A percentile compares a stretch with the other conserved stretches of the same genome.
Conservation (phyloP, 805 yeast genomes). For the Starmerella asiatica region DNA sequence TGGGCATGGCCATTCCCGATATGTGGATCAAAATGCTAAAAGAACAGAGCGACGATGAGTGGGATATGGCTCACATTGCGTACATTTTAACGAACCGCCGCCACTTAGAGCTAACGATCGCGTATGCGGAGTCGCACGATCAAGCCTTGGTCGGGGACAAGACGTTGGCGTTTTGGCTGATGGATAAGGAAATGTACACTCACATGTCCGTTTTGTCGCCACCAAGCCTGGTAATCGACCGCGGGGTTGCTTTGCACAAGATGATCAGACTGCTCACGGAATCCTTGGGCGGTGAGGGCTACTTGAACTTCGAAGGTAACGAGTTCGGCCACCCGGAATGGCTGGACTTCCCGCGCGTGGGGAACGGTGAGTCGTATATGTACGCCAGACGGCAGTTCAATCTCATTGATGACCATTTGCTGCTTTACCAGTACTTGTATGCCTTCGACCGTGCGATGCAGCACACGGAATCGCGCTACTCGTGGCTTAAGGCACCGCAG, state of each 20-base stretch:
- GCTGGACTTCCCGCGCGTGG: conserved; percentile 91
- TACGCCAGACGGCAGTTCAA: conserved; percentile 94
- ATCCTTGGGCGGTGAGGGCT: conserved; percentile 92
- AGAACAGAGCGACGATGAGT: conserved; percentile 70
- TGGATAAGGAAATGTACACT: conserved; percentile 98
- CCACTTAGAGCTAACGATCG: conserved; percentile 74
- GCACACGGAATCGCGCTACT: conserved; percentile 50
- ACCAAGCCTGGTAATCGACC: conserved; percentile 63
- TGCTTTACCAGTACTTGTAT: conserved; percentile 67
- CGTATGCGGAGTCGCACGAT: conserved; percentile 91
- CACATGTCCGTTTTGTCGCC: conserved; percentile 72
- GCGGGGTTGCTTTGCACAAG: conserved; percentile 86
- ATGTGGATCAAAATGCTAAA: conserved; percentile 96
- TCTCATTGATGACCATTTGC: conserved; percentile 60
- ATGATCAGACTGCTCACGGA: conserved; percentile 79
- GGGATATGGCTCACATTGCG: conserved; percentile 76
- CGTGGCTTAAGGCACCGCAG: conserved; percentile 58
- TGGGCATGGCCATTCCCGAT: conserved; percentile 96
- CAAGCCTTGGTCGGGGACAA: conserved; percentile 97
- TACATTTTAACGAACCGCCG: conserved; percentile 79
- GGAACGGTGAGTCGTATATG: conserved; percentile 77
- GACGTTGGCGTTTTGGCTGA: conserved; percentile 91
- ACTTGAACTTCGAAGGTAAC: conserved; percentile 90
- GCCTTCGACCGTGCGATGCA: conserved; percentile 82
- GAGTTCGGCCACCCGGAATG: conserved; percentile 99